phyloP scores from a whole-genome alignment of 2,329 filamentous ascomycete species.

The Botryotinia convoluta region DNA sequence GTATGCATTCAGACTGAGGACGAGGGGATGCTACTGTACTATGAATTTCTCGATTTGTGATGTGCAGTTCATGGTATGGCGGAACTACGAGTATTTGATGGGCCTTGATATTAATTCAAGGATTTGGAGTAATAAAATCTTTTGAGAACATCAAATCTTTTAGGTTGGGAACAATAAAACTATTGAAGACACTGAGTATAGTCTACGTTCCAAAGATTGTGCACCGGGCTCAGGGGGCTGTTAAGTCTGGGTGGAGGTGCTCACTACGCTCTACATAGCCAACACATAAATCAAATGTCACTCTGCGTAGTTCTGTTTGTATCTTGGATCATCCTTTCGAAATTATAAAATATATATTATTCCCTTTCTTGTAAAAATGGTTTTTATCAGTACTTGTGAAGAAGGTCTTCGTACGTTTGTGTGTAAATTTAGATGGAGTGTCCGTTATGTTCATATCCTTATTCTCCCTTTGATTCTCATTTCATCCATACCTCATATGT shows the following conservation, averaged over 20 bases:
- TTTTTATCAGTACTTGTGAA: background rate
- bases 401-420: background rate
- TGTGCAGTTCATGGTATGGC: background rate
- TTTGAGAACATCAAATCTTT: background rate
- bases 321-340: background rate
- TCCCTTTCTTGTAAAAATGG: background rate
- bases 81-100: background rate
- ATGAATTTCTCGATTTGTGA: background rate
- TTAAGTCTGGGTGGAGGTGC: background rate
- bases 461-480: background rate
- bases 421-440: background rate
- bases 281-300: background rate
- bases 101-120: accelerated
- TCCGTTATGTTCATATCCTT: background rate
- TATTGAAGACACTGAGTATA: background rate
- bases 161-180: background rate
- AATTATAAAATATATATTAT: background rate
- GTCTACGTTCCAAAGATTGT: background rate
- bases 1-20: background rate
- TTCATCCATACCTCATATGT: background rate
- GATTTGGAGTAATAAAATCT: background rate
- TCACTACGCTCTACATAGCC: background rate
- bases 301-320: background rate
- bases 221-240: background rate
- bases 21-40: background rate